These are phyloP conservation scores for Alnus glutinosa DNA, from an alignment of 306 rosid species.

Conservation along the genomic window DNA sequence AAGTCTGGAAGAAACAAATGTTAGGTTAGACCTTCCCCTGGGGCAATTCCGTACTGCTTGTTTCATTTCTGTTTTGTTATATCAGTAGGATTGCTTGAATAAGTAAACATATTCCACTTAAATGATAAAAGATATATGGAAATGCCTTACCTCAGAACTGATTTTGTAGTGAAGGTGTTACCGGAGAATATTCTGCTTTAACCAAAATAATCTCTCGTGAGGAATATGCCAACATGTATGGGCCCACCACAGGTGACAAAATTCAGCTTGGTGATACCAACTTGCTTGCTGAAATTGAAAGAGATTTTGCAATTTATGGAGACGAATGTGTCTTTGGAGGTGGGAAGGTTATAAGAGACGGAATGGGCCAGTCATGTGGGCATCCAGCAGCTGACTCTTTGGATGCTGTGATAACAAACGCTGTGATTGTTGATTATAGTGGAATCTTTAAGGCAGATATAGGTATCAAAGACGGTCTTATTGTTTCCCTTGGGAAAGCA, in stretches of 20 bases:
- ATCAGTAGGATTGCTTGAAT: conserved; percentile 22
- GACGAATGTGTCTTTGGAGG: conserved; percentile 97
- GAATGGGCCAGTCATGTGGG: conserved; percentile 88
- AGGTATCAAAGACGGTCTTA: conserved; percentile 67
- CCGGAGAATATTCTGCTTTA: conserved; percentile 50
- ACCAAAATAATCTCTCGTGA: conserved; percentile 57
- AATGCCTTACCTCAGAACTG: conserved; percentile 41
- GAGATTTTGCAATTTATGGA: conserved; percentile 71
- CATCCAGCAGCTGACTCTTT: conserved; percentile 39
- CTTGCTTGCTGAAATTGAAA: conserved; percentile 83
- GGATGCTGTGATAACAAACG: conserved; percentile 90
- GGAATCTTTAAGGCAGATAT: conserved; percentile 92
- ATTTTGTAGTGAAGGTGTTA: conserved; percentile 77
- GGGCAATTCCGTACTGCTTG: conserved; percentile 15
- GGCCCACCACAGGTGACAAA: conserved; percentile 90
- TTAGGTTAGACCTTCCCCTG: conserved; percentile 52
- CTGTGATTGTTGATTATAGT: conserved; percentile 72
- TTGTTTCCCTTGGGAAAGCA: conserved; percentile 72
- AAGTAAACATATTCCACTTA: conserved; percentile 8
- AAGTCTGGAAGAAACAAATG: conserved; percentile 53
- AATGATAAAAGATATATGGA: conserved; percentile 18
- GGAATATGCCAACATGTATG: conserved; percentile 80
- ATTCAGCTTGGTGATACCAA: conserved; percentile 89
- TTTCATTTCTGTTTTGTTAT: conserved; percentile 19
- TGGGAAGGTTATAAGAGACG: conserved; percentile 91